These are phyloP conservation scores for Diaporthe eres DNA, from an alignment of 2,329 filamentous ascomycete species.

Conservation along the genomic window DNA sequence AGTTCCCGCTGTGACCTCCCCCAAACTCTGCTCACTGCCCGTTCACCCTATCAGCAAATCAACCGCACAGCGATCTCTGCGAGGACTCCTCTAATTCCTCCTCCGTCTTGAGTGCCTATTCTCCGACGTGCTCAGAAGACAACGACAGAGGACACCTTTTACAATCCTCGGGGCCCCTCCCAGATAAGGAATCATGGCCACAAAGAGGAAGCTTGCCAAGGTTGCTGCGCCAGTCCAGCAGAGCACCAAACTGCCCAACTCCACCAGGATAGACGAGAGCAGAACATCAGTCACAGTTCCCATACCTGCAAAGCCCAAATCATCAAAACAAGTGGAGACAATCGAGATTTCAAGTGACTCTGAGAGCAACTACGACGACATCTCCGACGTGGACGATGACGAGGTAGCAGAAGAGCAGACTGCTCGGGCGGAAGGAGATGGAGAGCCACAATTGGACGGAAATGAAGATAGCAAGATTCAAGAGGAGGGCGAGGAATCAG, in stretches of 20 bases:
- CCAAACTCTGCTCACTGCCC: conserved; percentile 26
- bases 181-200: conserved; percentile 61
- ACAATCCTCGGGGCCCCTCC: background rate
- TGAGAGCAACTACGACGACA: conserved; percentile 61
- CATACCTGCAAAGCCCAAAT: conserved; percentile 47
- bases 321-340: conserved; percentile 55
- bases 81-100: background rate
- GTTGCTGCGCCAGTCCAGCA: conserved; percentile 70
- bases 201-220: conserved; percentile 73
- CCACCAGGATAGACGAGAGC: conserved; percentile 70
- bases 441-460: conserved; percentile 22
- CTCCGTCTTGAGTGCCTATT: background rate
- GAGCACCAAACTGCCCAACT: conserved; percentile 65
- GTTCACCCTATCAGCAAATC: conserved; percentile 19
- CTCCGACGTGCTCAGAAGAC: background rate
- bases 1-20: conserved; percentile 32
- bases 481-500: conserved; percentile 61
- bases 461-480: conserved; percentile 41
- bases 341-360: conserved; percentile 73
- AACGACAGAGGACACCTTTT: background rate
- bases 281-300: conserved; percentile 64
- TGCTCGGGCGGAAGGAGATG: conserved; percentile 42
- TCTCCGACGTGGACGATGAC: conserved; percentile 54
- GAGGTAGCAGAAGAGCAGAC: conserved; percentile 52
- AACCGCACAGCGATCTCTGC: conserved; percentile 8